Evolutionary conservation across 352 stramenopile species (phyloP), one percentile per base, ranked within the genome.

Genomic region (Elongisporangium undulatum): DNA sequence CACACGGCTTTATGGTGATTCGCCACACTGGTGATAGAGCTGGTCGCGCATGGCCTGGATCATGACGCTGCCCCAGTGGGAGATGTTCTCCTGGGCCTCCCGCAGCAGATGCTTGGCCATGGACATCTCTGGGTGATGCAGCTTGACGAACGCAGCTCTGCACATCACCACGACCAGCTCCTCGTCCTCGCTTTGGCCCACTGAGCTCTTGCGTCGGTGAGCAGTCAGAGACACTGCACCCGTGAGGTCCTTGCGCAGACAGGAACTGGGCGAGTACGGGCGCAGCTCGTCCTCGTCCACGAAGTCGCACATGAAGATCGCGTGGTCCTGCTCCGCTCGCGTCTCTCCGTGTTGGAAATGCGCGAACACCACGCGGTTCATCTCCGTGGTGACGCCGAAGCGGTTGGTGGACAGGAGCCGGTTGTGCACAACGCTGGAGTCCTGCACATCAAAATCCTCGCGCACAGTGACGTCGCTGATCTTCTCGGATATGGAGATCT

Each of bases 401-500:
- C 45, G 61, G 2, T 79, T 63, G 6, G 60, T 62, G 49, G 75
- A 79, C 7, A 83, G 69, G 13, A 86, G 59, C 15, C 76, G 74
- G 29, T 76, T 66, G 57, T 89, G 72, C 19, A 67, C 64, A 22
- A 85, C 72, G 4, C 64, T 68, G 17, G 56, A 52, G n/a, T 76
- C 68, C 12, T 61, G 63, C 55, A 63, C 80, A 50, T 83, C 72
- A 24, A 83, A 74, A 39, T 83, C 74, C 58, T 88, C 78, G 19
- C 75, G 66, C 50, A 86, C 76, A 7, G 74, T 86, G 49, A 88
- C 71, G 54, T 79, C 61, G 13, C 78, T 75, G n/a, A 85, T 56
- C 34, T 63, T 69, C 56, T 88, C 78, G 10, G 75, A 83, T 63
- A 85, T 67, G 53, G 58, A 74, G 55, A 88, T 84, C 61, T 88